A percentile compares a stretch with the other conserved stretches of the same genome.
These are phyloP conservation scores for Tetrapisispora taiwanensis DNA, from an alignment of 805 yeast species.

Conservation along the genomic window DNA sequence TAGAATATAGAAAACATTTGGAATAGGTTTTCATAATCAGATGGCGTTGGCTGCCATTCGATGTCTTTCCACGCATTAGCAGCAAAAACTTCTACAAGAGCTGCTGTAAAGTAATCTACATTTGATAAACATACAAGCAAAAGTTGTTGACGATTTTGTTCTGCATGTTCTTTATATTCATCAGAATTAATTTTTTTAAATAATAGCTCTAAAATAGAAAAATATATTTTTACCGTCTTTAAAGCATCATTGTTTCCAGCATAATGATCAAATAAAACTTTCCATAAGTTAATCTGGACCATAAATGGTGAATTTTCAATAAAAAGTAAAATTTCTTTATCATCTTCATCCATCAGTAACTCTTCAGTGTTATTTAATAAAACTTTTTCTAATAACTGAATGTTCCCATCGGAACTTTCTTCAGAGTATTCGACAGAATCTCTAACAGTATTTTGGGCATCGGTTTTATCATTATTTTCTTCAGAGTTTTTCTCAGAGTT, in stretches of 20 bases:
- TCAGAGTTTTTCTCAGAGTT: too few species aligned
- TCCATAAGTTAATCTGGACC: conserved; percentile 67
- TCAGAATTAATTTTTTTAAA: conserved; percentile 28
- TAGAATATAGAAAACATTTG: conserved; percentile 35
- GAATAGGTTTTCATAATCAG: conserved; percentile 15
- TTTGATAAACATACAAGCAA: conserved; percentile 34
- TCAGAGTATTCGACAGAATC: too few species aligned
- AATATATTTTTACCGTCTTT: conserved; percentile 41
- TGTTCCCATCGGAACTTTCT: conserved; percentile 29
- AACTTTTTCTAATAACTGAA: conserved; percentile 37
- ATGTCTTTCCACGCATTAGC: conserved; percentile 29
- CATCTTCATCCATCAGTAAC: conserved; percentile 10
- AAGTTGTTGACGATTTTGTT: conserved; percentile 31
- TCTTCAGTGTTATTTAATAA: conserved; percentile 23
- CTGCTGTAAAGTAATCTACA: conserved; percentile 41
- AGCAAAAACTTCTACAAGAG: conserved; percentile 25
- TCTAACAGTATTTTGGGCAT: too few species aligned
- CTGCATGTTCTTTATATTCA: conserved; percentile 17
- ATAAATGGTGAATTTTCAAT: conserved; percentile 53
- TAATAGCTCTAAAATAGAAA: conserved; percentile 39
- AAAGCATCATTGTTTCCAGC: conserved; percentile 21
- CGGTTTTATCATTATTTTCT: neutral
- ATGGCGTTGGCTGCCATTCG: neutral
- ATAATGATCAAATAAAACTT: conserved; percentile 52
- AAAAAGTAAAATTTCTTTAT: conserved; percentile 49